Conservation (phyloP, 208 protist genomes). For the Leishmania mexicana region DNA sequence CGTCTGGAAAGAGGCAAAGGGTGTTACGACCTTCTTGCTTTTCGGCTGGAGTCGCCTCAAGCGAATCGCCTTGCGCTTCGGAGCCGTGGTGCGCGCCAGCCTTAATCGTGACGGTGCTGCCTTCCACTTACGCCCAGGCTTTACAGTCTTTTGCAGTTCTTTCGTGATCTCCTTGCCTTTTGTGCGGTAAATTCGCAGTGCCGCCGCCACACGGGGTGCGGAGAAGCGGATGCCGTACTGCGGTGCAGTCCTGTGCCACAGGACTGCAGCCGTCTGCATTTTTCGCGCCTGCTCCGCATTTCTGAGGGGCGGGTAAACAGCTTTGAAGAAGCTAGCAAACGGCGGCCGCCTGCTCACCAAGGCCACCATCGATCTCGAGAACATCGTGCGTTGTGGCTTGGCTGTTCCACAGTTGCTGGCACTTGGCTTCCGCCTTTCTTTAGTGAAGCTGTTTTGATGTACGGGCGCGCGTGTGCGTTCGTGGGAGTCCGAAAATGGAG, state of each 20-base stretch:
- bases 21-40: neutral
- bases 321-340: conserved; percentile 35
- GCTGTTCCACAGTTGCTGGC: neutral
- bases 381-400: conserved; percentile 10
- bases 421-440: neutral
- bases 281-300: neutral
- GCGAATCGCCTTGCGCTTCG: conserved; percentile 6
- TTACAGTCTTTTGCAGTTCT: neutral
- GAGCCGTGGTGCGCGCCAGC: neutral
- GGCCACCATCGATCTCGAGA: conserved; percentile 20
- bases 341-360: conserved; percentile 26
- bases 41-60: neutral
- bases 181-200: conserved; percentile 20
- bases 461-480: neutral
- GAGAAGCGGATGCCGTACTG: conserved; percentile 23
- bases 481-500: neutral
- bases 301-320: conserved; percentile 4
- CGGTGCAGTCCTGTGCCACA: conserved; percentile 27
- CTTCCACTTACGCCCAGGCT: neutral
- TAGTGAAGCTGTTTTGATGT: neutral
- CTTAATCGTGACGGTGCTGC: neutral
- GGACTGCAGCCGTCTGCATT: conserved; percentile 19
- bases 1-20: conserved; percentile 29
- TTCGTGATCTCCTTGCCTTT: conserved; percentile 1
- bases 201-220: conserved; percentile 17